Percentiles rank a stretch among this genome's conserved stretches.
Conservation (phyloP, 768 basidiomycete genomes). For the Hericium coralloides region DNA sequence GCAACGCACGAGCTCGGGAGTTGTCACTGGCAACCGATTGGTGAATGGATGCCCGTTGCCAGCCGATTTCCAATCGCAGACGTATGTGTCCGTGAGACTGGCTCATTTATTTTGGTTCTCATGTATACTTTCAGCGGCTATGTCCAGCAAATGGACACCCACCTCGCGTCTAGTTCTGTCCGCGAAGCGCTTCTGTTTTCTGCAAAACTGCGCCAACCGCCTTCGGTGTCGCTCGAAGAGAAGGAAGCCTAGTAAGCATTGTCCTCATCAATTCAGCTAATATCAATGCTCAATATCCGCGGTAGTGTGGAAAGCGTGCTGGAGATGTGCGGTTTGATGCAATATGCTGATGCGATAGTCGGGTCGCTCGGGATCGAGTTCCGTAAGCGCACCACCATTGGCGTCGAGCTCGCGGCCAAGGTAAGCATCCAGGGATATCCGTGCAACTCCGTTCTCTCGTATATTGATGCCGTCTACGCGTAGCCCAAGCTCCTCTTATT, state of each 20-base stretch:
- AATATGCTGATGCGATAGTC: conserved; percentile 58
- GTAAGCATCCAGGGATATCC: conserved; percentile 4
- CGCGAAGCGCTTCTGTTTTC: conserved; percentile 77
- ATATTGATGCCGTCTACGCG: not conserved
- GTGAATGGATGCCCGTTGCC: conserved; percentile 38
- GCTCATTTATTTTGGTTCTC: conserved; percentile 3
- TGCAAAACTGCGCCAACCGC: conserved; percentile 69
- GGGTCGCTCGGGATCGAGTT: conserved; percentile 62
- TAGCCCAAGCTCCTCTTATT: conserved; percentile 75
- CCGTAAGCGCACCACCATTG: conserved; percentile 79
- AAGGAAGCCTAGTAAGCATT: conserved; percentile 66
- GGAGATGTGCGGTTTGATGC: conserved; percentile 56
- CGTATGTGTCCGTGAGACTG: conserved; percentile 33
- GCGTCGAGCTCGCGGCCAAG: conserved; percentile 81
- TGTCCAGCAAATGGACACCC: conserved; percentile 81
- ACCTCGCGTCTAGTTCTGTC: conserved; percentile 70
- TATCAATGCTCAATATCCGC: not conserved
- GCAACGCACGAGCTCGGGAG: conserved; percentile 28
- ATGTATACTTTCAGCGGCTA: conserved; percentile 45
- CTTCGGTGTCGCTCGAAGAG: conserved; percentile 53
- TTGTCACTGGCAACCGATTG: conserved; percentile 33
- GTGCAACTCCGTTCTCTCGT: not conserved
- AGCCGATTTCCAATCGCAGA: conserved; percentile 46
- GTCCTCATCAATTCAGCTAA: not conserved
- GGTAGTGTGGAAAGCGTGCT: conserved; percentile 46